These are phyloP conservation scores for Nematocida displodere DNA, from an alignment of 371 early-diverging fungal species.

Conservation along the genomic window DNA sequence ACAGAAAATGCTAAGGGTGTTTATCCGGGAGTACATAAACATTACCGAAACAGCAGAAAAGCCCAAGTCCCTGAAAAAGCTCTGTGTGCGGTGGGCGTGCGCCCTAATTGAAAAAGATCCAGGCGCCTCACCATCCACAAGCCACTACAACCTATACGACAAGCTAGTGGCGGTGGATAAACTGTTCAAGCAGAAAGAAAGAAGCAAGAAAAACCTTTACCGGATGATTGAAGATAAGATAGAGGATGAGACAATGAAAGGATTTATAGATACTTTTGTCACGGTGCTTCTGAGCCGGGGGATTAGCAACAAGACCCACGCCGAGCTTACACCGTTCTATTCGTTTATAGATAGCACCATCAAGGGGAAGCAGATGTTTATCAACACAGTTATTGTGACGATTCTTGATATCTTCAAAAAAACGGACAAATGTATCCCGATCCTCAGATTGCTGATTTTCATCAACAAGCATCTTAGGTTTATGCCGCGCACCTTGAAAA, in stretches of 20 bases:
- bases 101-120: not conserved
- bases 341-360: conserved; percentile 32
- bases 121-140: not conserved
- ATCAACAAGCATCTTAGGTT: conserved; percentile 13
- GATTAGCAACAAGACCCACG: conserved; percentile 11
- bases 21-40: conserved; percentile 23
- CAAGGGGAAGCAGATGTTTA: not conserved
- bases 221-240: conserved; percentile 29
- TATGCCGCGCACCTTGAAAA: conserved; percentile 27
- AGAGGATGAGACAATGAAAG: conserved; percentile 8
- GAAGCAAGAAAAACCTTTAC: conserved; percentile 24
- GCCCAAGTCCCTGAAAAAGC: conserved; percentile 33
- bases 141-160: conserved; percentile 2
- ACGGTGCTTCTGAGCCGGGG: conserved; percentile 4
- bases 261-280: conserved; percentile 16
- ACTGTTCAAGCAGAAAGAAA: conserved; percentile 36
- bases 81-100: not conserved
- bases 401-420: conserved; percentile 26
- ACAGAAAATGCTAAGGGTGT: conserved; percentile 21
- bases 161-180: conserved; percentile 3
- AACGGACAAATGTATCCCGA: not conserved
- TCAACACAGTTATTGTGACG: conserved; percentile 7
- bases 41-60: not conserved
- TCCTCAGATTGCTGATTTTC: conserved; percentile 26
- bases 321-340: conserved; percentile 25